Conservation (phyloP, 2,329 filamentous ascomycete genomes). For the Alternaria rosae region DNA sequence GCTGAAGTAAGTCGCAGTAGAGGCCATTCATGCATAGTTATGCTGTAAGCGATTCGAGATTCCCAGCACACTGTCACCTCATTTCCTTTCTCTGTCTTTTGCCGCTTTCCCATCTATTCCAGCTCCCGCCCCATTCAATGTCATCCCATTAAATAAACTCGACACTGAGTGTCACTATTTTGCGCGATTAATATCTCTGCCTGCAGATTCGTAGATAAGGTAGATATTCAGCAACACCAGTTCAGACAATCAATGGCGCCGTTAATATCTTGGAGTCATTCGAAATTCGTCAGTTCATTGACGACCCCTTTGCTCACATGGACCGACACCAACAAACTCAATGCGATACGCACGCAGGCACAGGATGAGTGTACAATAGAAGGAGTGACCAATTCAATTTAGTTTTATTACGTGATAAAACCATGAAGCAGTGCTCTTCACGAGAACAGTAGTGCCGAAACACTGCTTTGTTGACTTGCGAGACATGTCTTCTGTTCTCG, state of each 20-base stretch:
- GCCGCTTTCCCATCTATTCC: neutral
- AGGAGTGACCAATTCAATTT: neutral
- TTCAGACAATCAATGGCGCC: neutral
- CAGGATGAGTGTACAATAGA: neutral
- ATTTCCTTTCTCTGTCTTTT: neutral
- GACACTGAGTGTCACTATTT: neutral
- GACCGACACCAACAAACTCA: neutral
- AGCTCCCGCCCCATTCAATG: neutral
- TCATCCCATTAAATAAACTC: neutral
- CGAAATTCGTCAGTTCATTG: neutral
- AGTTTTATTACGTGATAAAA: neutral
- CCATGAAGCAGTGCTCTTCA: neutral
- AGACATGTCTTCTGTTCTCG: neutral
- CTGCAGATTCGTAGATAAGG: neutral
- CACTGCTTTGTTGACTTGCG: neutral
- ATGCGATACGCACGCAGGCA: neutral
- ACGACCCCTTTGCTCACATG: neutral
- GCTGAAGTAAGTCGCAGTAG: neutral
- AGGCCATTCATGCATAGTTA: neutral
- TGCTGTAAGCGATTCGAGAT: neutral
- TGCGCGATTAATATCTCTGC: neutral
- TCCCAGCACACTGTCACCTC: neutral
- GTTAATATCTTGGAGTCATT: neutral
- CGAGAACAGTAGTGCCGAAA: neutral
- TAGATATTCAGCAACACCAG: neutral